phyloP scores from a whole-genome alignment of 2,329 filamentous ascomycete genomes.

The Pestalotiopsis sp. region DNA sequence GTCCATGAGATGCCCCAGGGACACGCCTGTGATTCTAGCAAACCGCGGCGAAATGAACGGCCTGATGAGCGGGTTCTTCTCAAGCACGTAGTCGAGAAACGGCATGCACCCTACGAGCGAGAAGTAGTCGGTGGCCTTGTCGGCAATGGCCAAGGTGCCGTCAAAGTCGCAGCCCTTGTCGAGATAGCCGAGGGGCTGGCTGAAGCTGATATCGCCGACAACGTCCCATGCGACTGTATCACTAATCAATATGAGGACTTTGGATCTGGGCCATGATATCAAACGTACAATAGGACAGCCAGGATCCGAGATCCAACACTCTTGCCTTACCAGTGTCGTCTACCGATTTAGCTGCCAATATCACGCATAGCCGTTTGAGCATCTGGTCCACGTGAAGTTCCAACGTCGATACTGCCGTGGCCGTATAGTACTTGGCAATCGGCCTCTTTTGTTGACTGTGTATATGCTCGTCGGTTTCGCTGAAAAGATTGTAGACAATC shows the following conservation, averaged over 20 bases:
- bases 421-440: slow-evolving; percentile 38
- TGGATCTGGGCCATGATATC: neutral
- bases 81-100: neutral
- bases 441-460: slow-evolving; percentile 40
- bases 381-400: slow-evolving; percentile 33
- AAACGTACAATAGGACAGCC: neutral
- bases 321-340: neutral
- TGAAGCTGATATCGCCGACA: slow-evolving; percentile 45
- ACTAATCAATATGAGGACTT: neutral
- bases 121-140: slow-evolving; percentile 37
- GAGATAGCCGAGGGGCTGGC: slow-evolving; percentile 44
- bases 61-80: slow-evolving; percentile 27
- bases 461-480: slow-evolving; percentile 31
- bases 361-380: neutral
- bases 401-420: slow-evolving; percentile 25
- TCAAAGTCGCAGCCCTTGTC: slow-evolving; percentile 39
- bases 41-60: slow-evolving; percentile 30
- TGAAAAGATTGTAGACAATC: slow-evolving; percentile 42
- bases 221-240: slow-evolving; percentile 40
- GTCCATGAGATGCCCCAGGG: slow-evolving; percentile 20
- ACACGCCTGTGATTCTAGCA: slow-evolving; percentile 21
- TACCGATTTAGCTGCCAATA: neutral
- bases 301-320: neutral
- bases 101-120: neutral
- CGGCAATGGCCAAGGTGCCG: slow-evolving; percentile 35